Evolutionary conservation across 768 basidiomycete species (phyloP), one percentile per base, ranked within the genome.

Genomic region (Neoboletus brunneissimus): DNA sequence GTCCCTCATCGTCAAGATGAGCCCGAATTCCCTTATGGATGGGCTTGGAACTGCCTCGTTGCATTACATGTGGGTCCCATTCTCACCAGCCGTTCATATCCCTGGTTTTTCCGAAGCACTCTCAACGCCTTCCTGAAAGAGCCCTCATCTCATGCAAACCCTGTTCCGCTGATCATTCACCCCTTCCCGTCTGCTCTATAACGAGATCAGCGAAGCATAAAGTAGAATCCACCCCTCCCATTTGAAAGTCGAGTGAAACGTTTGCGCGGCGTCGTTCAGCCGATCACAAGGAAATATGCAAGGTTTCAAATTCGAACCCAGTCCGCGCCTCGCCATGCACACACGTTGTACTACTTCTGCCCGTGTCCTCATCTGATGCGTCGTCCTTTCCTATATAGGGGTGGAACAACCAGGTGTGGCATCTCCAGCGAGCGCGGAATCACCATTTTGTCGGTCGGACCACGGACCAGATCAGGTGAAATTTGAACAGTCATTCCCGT

Each of bases 21-120:
- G 23, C 11, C 41, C 29, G 20, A 57, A 54, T 22, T 41, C 42
- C 41, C 37, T 44, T 31, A 13, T 25, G 45, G 52, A 54, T 45
- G 40, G 38, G 41, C 32, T 27, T 45, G 41, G 53, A 40, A 20
- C 44, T 41, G 55, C 57, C 57, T 67, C 57, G 64, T 66, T 68
- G 61, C 57, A 50, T 50, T 42, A 18, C 52, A 48, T 27, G 48
- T 41, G 32, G 13, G 43, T 42, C 16, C 29, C 25, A 27, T 37
- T 32, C 16, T 47, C 23, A 48, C 20, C 31, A 3, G 35, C 37
- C 16, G 32, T 44, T 37, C 25, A 45, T 34, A 48, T 55, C 27
- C 38, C 27, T 50, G 34, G 34, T 54, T 38, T 53, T 40, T 38
- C 32, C 7, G 7, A 35, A 42, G 16, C 25, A 32, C 53, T 48